Evolutionary conservation across 176 grass and related monocot genomes (phyloP), one percentile per base, ranked within the genome.

Genomic region (Avena eriantha): DNA sequence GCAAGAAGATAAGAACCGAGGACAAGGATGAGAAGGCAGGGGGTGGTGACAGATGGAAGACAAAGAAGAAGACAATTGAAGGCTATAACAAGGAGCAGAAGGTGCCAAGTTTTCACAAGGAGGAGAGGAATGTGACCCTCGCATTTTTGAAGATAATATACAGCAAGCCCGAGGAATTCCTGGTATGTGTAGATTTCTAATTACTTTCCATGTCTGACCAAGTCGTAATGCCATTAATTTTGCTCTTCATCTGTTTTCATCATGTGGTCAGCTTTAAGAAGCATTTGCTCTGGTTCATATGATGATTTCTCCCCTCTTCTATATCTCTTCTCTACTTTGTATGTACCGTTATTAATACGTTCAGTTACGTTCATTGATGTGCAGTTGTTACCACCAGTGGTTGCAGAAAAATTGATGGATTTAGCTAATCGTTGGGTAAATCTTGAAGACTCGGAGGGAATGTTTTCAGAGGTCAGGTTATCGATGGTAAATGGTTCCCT

Each of bases 371-470:
- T 67, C 1, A 71, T 68, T 33, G 21, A 66, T 88, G 16, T 95
- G 81, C 89, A 93, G 94, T 56, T 83, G 57, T 86, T 95, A 91
- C 94, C 94, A 46, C 89, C 73, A 65, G 5, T 3, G 24, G 39
- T 88, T 48, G 50, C 61, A 56, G 3, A 70, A 24, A 68, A 43
- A 34, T 70, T 95, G 18, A 4, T 56, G 71, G 19, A 71, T 63
- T 87, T 90, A 26, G 61, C 65, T 69, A 64, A 87, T 80, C 63
- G 33, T 16, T 21, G 64, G 82, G 82, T 95, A 13, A 79, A 43
- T 77, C 84, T 95, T 69, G 6, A 90, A 85, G 86, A 93, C 71
- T 82, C 83, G 29, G 68, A 87, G 36, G 85, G 60, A 34, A 89
- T 56, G 8, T 3, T 3, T 85, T 93, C 81, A 23, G 66, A 6